Conservation (phyloP, 2,329 filamentous ascomycete species). For the Colletotrichum lindemuthianum region DNA sequence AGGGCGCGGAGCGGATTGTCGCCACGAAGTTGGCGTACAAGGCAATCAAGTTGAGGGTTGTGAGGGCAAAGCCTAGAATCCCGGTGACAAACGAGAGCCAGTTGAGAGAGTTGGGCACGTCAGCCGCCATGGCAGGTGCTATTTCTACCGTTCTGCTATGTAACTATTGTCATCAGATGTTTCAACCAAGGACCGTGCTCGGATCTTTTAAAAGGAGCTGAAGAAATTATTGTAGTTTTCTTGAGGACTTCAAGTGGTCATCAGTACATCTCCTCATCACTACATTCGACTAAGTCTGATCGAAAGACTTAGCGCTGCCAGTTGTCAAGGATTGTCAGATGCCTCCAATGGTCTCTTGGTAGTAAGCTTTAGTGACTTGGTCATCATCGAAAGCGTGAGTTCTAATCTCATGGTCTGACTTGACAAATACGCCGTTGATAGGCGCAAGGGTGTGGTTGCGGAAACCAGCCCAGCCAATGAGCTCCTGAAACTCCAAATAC, state of each 20-base stretch:
- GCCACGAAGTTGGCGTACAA: conserved; percentile 30
- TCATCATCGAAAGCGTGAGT: not conserved
- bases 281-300: conserved; percentile 6
- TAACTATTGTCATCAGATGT: not conserved
- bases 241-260: conserved; percentile 13
- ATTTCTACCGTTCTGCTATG: not conserved
- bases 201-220: conserved; percentile 9
- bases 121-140: conserved; percentile 9
- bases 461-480: too few relatives aligned
- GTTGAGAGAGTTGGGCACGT: conserved; percentile 31
- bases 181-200: not conserved
- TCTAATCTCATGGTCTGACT: not conserved
- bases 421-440: too few relatives aligned
- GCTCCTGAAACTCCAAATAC: too few relatives aligned
- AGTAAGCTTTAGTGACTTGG: not conserved
- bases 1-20: conserved; percentile 21
- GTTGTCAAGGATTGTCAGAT: conserved; percentile 20
- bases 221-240: not conserved
- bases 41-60: conserved; percentile 29
- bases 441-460: too few relatives aligned
- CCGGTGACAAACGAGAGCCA: conserved; percentile 33
- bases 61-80: conserved; percentile 30
- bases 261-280: conserved; percentile 20
- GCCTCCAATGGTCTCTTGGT: not conserved
- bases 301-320: conserved; percentile 20